Percentiles rank a stretch among this genome's conserved stretches.
phyloP scores from a whole-genome alignment of 1,284 basidiomycete species.

The Ustilago tritici region DNA sequence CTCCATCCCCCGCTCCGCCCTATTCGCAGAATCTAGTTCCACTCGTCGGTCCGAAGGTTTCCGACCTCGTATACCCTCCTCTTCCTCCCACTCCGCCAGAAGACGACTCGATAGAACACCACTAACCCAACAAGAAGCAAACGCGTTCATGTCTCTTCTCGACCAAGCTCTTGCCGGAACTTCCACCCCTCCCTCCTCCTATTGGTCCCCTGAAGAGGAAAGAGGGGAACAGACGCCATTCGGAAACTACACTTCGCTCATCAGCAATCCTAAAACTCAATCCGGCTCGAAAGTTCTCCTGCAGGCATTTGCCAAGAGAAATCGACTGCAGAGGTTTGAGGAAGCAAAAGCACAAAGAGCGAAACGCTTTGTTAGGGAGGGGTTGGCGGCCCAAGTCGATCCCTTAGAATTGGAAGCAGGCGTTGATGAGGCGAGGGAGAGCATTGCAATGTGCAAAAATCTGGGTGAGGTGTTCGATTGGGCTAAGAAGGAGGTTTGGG shows the following conservation, averaged over 20 bases:
- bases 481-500: slow-evolving; percentile 51
- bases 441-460: slow-evolving; percentile 49
- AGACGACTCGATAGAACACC: slow-evolving; percentile 36
- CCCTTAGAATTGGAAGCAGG: slow-evolving; percentile 44
- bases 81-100: background rate
- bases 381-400: slow-evolving; percentile 37
- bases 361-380: slow-evolving; percentile 33
- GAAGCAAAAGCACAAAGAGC: slow-evolving; percentile 21
- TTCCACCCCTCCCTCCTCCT: slow-evolving; percentile 1
- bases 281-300: slow-evolving; percentile 23
- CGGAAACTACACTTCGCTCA: slow-evolving; percentile 42
- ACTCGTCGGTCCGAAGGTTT: slow-evolving; percentile 30
- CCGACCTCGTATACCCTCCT: slow-evolving; percentile 9
- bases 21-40: slow-evolving; percentile 36
- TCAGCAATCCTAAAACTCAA: slow-evolving; percentile 29
- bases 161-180: slow-evolving; percentile 33
- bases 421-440: slow-evolving; percentile 50
- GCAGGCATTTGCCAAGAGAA: slow-evolving; percentile 40
- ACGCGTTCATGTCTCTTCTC: slow-evolving; percentile 43
- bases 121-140: slow-evolving; percentile 42
- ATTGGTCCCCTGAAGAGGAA: background rate
- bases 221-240: slow-evolving; percentile 24
- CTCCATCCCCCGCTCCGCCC: slow-evolving; percentile 38
- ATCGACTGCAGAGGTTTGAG: slow-evolving; percentile 30
- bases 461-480: slow-evolving; percentile 40